Evolutionary conservation across 208 protist genomes (phyloP), one percentile per base, ranked within the genome.

Genomic region (Sergeia podlipaevii): DNA sequence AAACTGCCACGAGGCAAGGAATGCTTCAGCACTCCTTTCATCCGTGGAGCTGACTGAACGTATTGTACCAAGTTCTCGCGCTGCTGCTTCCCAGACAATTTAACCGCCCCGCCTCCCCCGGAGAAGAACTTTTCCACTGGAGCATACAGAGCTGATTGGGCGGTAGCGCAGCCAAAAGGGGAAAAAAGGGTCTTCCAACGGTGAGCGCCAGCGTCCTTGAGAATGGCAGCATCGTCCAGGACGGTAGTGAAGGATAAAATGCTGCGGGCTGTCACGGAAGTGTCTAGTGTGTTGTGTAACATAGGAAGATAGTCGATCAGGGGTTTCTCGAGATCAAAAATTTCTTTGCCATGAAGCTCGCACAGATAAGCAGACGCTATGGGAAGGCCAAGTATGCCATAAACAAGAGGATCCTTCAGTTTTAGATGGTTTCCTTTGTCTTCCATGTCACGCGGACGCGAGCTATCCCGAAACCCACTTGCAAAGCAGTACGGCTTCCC

Each of bases 381-480:
- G n/a, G 85, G 85, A 18, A 88, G 50, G 3, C 73, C 77, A 5
- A 93, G 62, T 7, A 45, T 58, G 43, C 81, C 79, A 65, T 89
- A 90, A 11, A 77, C 63, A 17, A 93, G 70, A 20, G 85, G 81
- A 59, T 93, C 85, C 50, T 85, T 85, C 26, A 93, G 67, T 29
- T 75, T 72, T 76, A 93, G 73, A 65, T 85, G 74, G 65, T 93
- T 91, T 7, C 80, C 81, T 56, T 90, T 89, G 59, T 93, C 86
- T n/a, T 93, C 81, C 60, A 75, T 70, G 26, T 91, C 80, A 20
- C 69, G 60, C 8, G 80, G 75, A 1, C 80, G 79, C 15, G 48
- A 69, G 2, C 77, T 60, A 61, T 93, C 82, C 23, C 86, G 79
- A 65, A 83, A 91, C 13, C 86, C 86, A 52, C 77, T 80, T 6